Conservation (phyloP, 768 basidiomycete species). For the Brasilioporus rufonigricans region DNA sequence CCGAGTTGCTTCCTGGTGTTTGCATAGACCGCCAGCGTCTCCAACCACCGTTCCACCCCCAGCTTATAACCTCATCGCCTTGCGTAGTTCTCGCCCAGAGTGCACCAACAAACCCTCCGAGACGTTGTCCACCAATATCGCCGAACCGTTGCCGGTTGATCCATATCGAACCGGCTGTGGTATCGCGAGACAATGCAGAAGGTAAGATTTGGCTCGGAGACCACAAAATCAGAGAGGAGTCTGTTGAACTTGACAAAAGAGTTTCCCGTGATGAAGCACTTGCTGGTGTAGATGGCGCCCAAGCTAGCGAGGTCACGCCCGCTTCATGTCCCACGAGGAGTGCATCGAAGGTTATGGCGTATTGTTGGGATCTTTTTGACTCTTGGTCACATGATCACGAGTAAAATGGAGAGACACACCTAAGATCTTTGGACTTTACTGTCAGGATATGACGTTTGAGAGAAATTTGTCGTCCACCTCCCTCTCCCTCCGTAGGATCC, state of each 20-base stretch:
- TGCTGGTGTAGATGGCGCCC: slow-evolving; percentile 68
- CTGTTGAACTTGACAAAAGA: slow-evolving; percentile 90
- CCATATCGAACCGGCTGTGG: slow-evolving; percentile 68
- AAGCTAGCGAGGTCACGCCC: slow-evolving; percentile 84
- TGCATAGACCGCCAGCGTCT: slow-evolving; percentile 68
- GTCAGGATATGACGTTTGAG: slow-evolving; percentile 81
- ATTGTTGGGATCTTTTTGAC: slow-evolving; percentile 45
- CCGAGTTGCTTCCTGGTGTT: slow-evolving; percentile 14
- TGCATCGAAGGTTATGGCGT: slow-evolving; percentile 87
- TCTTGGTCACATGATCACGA: slow-evolving; percentile 11
- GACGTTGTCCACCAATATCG: slow-evolving; percentile 86
- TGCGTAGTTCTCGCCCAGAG: slow-evolving; percentile 58
- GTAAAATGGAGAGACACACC: slow-evolving; percentile 25
- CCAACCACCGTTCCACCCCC: slow-evolving; percentile 96
- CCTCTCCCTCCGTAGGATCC: slow-evolving; percentile 67
- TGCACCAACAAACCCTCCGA: slow-evolving; percentile 91
- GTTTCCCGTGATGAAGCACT: slow-evolving; percentile 36
- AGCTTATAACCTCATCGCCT: slow-evolving; percentile 68
- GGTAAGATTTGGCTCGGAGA: slow-evolving; percentile 59
- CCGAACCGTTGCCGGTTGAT: slow-evolving; percentile 89
- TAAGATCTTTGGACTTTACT: slow-evolving; percentile 45
- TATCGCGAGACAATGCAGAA: slow-evolving; percentile 33
- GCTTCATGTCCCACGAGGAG: slow-evolving; percentile 96
- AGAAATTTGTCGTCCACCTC: slow-evolving; percentile 83
- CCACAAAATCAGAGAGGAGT: slow-evolving; percentile 96